Percentiles rank a stretch among this genome's conserved stretches.
phyloP scores from a whole-genome alignment of 139 green algal genomes.

The Chlamydomonas urium region DNA sequence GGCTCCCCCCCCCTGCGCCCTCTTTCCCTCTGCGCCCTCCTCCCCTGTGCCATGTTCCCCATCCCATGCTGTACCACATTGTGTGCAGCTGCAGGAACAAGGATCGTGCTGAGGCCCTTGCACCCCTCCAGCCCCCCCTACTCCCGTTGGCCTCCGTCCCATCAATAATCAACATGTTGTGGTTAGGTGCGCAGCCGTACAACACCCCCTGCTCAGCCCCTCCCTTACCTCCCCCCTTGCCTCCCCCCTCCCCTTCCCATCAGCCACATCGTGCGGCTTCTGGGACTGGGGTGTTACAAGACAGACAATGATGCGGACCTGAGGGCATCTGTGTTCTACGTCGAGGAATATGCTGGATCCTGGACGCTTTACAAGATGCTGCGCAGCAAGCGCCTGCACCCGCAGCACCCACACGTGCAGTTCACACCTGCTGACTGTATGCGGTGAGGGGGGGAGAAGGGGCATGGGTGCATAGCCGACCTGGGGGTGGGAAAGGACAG shows the following conservation, averaged over 20 bases:
- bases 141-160: neutral
- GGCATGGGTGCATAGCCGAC: neutral
- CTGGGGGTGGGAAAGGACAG: neutral
- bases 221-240: neutral
- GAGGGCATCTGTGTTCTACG: neutral
- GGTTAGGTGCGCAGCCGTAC: neutral
- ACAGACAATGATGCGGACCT: neutral
- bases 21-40: no score
- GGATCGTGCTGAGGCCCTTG: neutral
- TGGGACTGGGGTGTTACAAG: neutral
- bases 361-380: constrained; percentile 11
- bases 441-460: neutral
- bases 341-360: neutral
- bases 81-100: neutral
- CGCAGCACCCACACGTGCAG: constrained; percentile 4
- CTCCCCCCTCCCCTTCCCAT: neutral
- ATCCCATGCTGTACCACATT: neutral
- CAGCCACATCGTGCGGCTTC: neutral
- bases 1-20: no score
- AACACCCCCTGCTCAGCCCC: neutral
- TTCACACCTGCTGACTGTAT: constrained; percentile 6
- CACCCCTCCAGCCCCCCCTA: neutral
- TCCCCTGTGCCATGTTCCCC: neutral
- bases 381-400: constrained; percentile 1
- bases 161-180: neutral